A percentile compares a stretch with the other conserved stretches of the same genome.
phyloP scores from a whole-genome alignment of 2,329 filamentous ascomycete species.

The Calonectria multiphialidica region DNA sequence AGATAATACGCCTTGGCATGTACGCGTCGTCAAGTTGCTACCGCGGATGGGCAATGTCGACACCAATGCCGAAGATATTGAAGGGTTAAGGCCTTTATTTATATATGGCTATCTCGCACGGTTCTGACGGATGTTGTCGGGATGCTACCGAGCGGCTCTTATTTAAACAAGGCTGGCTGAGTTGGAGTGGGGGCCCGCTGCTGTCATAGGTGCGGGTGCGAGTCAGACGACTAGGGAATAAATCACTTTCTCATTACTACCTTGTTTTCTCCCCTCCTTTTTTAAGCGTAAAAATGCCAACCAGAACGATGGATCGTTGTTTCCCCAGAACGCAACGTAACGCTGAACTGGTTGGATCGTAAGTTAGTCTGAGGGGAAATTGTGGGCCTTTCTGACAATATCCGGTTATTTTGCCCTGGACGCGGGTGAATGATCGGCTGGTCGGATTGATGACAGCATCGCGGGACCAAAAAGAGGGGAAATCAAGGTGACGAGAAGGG shows the following conservation, averaged over 20 bases:
- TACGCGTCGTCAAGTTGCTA: too few species aligned
- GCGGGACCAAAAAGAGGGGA: background rate
- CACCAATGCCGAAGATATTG: background rate
- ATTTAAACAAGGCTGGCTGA: background rate
- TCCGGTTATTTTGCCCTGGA: constrained; percentile 4
- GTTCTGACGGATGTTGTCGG: background rate
- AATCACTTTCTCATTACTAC: background rate
- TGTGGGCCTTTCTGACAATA: constrained; percentile 2
- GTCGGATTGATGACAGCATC: background rate
- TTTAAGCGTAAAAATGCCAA: background rate
- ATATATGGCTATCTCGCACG: background rate
- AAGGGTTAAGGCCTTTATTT: background rate
- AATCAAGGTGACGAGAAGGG: background rate
- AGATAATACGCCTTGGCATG: background rate
- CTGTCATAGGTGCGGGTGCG: background rate
- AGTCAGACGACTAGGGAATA: background rate
- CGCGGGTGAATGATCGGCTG: constrained; percentile 8
- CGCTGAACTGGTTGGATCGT: background rate
- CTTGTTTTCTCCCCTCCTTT: background rate
- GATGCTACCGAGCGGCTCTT: background rate
- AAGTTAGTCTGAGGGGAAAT: background rate
- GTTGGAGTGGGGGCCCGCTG: too few species aligned
- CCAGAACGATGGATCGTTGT: background rate
- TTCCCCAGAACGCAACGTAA: background rate
- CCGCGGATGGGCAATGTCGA: background rate